Base-by-base conservation (phyloP, 257 asterid species). In the Coffea canephora region DNA sequence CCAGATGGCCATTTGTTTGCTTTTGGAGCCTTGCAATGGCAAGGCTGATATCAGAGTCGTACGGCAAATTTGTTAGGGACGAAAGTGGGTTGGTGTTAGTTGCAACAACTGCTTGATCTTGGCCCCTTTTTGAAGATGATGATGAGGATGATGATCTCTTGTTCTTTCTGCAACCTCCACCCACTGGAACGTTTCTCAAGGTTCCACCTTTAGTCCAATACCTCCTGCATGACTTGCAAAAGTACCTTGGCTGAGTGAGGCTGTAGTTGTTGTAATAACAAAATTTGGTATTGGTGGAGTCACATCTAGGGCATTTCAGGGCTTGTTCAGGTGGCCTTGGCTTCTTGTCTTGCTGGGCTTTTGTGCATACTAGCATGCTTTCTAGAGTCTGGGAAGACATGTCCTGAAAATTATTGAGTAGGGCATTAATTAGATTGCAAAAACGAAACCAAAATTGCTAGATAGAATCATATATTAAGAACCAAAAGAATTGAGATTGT, bases 201-300 rank as follows among this genome's bases (percentile, higher is more conserved):
- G 99, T 95, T 25, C 99, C 99, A 10, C 99, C 97, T 80, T 93
- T 95, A 27, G 99, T 95, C 99, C 99, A 95, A 75, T 93, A 93
- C 79, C 99, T 82, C n/a, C 97, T 80, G 88, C 99, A 95, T 0
- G 97, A 93, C 71, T 95, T 95, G 89, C 99, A 94, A 81, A 95
- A 93, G 83, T 95, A 95, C 43, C 99, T 76, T 4, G 99, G 99
- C 87, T 93, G 99, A 13, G 99, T 81, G 64, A 95, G 98, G 80
- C 98, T 93, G 85, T 95, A 95, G 79, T 95, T 95, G 90, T 95
- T 95, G 92, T 95, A 95, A 86, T 95, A 95, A 65, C 99, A 95
- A 45, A 95, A 95, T 25, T 95, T 95, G n/a, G 99, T 95, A 92
- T 91, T 93, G 82, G 89, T 46, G 68, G 98, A 94, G 55, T 94